A percentile compares a stretch with the other conserved stretches of the same genome.
Conservation (phyloP, 1,139 yeast species). For the Geotrichum histeridarum region DNA sequence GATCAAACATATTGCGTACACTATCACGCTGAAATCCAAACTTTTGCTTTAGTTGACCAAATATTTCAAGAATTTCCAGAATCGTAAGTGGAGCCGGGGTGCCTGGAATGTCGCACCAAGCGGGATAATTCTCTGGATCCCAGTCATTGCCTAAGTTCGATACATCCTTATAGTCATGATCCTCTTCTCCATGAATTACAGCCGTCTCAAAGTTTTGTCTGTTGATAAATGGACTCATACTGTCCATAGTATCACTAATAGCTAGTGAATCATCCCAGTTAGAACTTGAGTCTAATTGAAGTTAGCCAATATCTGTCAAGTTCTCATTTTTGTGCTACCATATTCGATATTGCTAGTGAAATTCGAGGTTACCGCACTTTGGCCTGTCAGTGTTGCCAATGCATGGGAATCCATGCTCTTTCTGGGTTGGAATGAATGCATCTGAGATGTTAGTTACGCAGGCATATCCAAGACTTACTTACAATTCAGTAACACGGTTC, state of each 20-base stretch:
- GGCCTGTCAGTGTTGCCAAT: conserved; percentile 6
- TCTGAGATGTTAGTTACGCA: not conserved
- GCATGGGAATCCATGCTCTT: conserved; percentile 14
- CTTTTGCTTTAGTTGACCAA: conserved; percentile 54
- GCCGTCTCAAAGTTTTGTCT: conserved; percentile 16
- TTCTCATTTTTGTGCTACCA: conserved; percentile 3
- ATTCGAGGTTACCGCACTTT: conserved; percentile 4
- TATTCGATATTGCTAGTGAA: conserved; percentile 11
- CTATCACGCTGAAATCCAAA: conserved; percentile 76
- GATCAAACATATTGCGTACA: conserved; percentile 70
- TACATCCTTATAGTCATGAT: conserved; percentile 9
- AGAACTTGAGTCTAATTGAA: conserved; percentile 10
- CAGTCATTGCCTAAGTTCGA: conserved; percentile 35
- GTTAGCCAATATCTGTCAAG: not conserved
- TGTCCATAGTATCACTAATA: conserved; percentile 11
- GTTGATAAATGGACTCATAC: conserved; percentile 17
- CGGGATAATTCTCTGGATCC: conserved; percentile 51
- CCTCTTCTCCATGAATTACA: conserved; percentile 10
- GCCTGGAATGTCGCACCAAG: conserved; percentile 45
- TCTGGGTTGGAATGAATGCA: not conserved
- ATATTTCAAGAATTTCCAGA: conserved; percentile 56
- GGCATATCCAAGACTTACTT: not conserved
- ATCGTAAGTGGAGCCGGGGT: conserved; percentile 42
- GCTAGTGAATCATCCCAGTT: conserved; percentile 12
- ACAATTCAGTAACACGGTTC: not conserved